Evolutionary conservation across 805 yeast genomes (phyloP).

Genomic region (Brettanomyces anomalus): DNA sequence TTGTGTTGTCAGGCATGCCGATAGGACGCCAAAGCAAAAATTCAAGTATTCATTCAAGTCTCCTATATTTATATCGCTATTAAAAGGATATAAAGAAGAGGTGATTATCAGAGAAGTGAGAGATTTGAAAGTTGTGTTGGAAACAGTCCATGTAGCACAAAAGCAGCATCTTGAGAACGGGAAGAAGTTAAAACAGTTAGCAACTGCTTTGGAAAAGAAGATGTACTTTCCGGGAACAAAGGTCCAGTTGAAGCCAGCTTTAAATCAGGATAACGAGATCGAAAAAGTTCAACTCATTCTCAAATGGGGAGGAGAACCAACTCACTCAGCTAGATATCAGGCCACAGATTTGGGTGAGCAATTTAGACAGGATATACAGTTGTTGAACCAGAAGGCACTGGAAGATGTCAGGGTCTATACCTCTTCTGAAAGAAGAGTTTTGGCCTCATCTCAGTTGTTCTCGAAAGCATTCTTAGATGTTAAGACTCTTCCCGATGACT

Average conservation of each 20-base stretch:
- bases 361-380: constrained; percentile 81
- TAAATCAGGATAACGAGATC: constrained; percentile 54
- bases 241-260: constrained; percentile 86
- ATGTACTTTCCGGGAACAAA: constrained; percentile 92
- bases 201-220: constrained; percentile 81
- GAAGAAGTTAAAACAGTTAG: constrained; percentile 64
- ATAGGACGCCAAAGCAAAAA: constrained; percentile 96
- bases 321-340: constrained; percentile 93
- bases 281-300: constrained; percentile 93
- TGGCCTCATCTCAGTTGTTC: constrained; percentile 85
- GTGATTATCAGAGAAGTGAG: constrained; percentile 87
- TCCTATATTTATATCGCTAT: constrained; percentile 71
- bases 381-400: constrained; percentile 76
- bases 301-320: constrained; percentile 99
- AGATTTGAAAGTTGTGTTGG: constrained; percentile 77
- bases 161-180: constrained; percentile 74
- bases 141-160: constrained; percentile 75
- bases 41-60: constrained; percentile 91
- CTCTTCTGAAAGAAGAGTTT: constrained; percentile 90
- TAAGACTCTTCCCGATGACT: constrained; percentile 67
- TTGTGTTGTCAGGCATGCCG: constrained; percentile 91
- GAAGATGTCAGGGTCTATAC: constrained; percentile 82
- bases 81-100: constrained; percentile 93
- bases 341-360: constrained; percentile 95
- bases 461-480: constrained; percentile 64